Evolutionary conservation across 805 yeast species (phyloP).

Genomic region (Jamesozyma piceae): DNA sequence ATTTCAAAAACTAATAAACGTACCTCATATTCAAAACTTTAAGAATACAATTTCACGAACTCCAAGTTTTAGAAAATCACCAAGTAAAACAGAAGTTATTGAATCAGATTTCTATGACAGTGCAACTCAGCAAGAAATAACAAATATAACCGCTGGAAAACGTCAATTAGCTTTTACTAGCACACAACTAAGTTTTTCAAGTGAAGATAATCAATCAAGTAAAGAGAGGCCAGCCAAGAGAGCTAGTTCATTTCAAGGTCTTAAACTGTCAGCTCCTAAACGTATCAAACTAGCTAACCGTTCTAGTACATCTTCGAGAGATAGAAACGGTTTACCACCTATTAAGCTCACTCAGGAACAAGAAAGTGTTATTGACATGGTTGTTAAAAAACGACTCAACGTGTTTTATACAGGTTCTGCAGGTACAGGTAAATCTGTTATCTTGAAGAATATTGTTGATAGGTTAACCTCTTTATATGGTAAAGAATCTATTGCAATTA

Average conservation of each 20-base stretch:
- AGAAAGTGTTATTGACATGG: slow-evolving; percentile 40
- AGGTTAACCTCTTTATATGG: slow-evolving; percentile 39
- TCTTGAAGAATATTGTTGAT: slow-evolving; percentile 53
- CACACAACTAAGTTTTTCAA: slow-evolving; percentile 2
- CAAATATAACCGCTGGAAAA: slow-evolving; percentile 7
- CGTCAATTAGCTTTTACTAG: slow-evolving; percentile 16
- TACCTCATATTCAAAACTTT: slow-evolving; percentile 20
- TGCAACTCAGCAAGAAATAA: slow-evolving; percentile 5
- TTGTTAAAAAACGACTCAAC: slow-evolving; percentile 42
- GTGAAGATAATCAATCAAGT: not conserved
- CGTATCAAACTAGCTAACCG: slow-evolving; percentile 11
- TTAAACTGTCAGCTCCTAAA: slow-evolving; percentile 13
- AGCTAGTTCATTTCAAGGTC: slow-evolving; percentile 13
- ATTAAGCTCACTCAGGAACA: slow-evolving; percentile 40
- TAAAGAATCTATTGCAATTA: slow-evolving; percentile 57
- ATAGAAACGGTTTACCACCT: not conserved
- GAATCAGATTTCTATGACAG: slow-evolving; percentile 4
- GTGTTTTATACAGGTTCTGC: slow-evolving; percentile 78
- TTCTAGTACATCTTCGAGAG: not conserved
- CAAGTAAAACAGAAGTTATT: slow-evolving; percentile 5
- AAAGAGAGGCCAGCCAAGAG: slow-evolving; percentile 7
- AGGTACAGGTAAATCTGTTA: slow-evolving; percentile 79
- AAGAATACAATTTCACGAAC: slow-evolving; percentile 9
- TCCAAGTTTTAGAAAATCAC: slow-evolving; percentile 9
- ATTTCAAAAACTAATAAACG: slow-evolving; percentile 12